Conservation (phyloP, 176 grass and related monocot species). For the Ensete glaucum region DNA sequence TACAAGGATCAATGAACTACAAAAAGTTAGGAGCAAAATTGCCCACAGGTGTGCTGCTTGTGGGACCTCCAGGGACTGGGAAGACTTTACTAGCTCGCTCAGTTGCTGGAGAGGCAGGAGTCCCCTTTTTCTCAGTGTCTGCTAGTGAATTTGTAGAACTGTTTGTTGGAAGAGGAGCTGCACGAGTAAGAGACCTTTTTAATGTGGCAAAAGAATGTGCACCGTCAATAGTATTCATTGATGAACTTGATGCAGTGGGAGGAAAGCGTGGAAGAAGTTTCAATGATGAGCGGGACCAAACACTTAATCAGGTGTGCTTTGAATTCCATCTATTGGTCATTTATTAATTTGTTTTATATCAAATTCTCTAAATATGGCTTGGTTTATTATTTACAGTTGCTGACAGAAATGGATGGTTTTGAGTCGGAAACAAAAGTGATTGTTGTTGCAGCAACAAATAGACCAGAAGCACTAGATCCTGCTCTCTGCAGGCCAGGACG, state of each 20-base stretch:
- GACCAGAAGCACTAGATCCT: slow-evolving; percentile 70
- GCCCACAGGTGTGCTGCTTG: slow-evolving; percentile 82
- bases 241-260: slow-evolving; percentile 98
- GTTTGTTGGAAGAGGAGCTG: slow-evolving; percentile 88
- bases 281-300: slow-evolving; percentile 90
- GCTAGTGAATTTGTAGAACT: slow-evolving; percentile 96
- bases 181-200: slow-evolving; percentile 86
- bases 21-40: slow-evolving; percentile 90
- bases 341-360: slow-evolving; percentile 6
- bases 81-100: slow-evolving; percentile 90
- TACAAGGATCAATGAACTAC: slow-evolving; percentile 81
- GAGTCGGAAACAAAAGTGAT: slow-evolving; percentile 89
- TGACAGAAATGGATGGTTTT: slow-evolving; percentile 97
- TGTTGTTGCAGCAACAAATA: slow-evolving; percentile 89
- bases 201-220: slow-evolving; percentile 85
- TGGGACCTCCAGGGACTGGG: slow-evolving; percentile 88
- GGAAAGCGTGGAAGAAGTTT: slow-evolving; percentile 85
- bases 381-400: slow-evolving; percentile 48
- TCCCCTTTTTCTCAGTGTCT: slow-evolving; percentile 93
- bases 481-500: slow-evolving; percentile 81
- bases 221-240: slow-evolving; percentile 88
- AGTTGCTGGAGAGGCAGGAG: slow-evolving; percentile 81
- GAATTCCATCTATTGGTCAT: background rate
- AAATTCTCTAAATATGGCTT: slow-evolving; percentile 13
- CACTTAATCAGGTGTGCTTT: slow-evolving; percentile 70